Conservation (phyloP, 2,329 filamentous ascomycete species). For the Dactylellina drechsleri region DNA sequence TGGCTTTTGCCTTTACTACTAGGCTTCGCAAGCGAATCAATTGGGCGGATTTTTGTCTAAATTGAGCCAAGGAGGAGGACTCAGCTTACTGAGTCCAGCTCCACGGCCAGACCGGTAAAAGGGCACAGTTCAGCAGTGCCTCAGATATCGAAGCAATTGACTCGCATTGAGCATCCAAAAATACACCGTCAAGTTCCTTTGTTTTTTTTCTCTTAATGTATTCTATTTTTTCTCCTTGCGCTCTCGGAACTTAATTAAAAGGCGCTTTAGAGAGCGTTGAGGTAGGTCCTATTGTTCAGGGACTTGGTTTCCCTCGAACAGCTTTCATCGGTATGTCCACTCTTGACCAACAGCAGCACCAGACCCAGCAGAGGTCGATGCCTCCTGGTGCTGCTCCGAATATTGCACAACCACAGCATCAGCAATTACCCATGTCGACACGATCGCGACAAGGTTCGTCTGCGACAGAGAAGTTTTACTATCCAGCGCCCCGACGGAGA, state of each 20-base stretch:
- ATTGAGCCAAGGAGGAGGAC: not conserved
- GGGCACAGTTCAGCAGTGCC: slow-evolving; percentile 33
- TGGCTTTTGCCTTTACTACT: slow-evolving; percentile 13
- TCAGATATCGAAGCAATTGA: slow-evolving; percentile 13
- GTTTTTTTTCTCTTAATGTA: slow-evolving; percentile 24
- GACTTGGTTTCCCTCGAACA: slow-evolving; percentile 23
- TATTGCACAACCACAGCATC: slow-evolving; percentile 19
- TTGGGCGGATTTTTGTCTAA: slow-evolving; percentile 17
- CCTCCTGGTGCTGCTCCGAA: slow-evolving; percentile 23
- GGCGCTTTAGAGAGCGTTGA: slow-evolving; percentile 19
- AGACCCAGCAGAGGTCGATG: slow-evolving; percentile 31
- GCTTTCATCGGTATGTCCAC: slow-evolving; percentile 30
- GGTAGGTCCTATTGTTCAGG: slow-evolving; percentile 14
- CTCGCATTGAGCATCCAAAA: slow-evolving; percentile 31
- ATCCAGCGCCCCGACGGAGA: slow-evolving; percentile 53
- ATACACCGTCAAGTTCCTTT: slow-evolving; percentile 19
- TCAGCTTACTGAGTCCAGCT: not conserved
- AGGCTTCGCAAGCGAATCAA: slow-evolving; percentile 28
- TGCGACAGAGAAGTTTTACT: slow-evolving; percentile 55
- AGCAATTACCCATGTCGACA: slow-evolving; percentile 26
- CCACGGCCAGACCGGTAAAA: slow-evolving; percentile 10
- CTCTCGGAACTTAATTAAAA: slow-evolving; percentile 31
- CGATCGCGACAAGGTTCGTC: slow-evolving; percentile 52
- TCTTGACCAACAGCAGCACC: slow-evolving; percentile 32
- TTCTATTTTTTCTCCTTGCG: slow-evolving; percentile 27